Evolutionary conservation across 805 yeast species (phyloP).

Genomic region (Saccharomycopsis javanensis): DNA sequence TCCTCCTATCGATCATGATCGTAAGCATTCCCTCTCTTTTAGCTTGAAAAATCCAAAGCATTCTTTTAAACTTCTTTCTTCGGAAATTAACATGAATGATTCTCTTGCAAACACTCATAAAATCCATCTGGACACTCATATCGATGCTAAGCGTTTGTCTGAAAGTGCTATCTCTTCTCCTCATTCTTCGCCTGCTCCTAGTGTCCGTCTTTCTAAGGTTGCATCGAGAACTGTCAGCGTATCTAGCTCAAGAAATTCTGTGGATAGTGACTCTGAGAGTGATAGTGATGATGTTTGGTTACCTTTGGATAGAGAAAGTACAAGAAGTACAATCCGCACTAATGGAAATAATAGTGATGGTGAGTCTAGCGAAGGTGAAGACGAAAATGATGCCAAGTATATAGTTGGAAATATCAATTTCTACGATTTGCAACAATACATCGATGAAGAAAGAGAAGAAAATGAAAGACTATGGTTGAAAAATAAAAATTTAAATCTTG

Average conservation of each 20-base stretch:
- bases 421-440: constrained; percentile 79
- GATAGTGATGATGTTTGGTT: constrained; percentile 6
- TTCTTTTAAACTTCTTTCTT: background rate
- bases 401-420: constrained; percentile 75
- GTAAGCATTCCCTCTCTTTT: background rate
- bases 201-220: background rate
- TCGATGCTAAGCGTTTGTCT: background rate
- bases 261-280: background rate
- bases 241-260: background rate
- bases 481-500: background rate
- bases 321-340: background rate
- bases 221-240: background rate
- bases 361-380: constrained; percentile 86
- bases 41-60: constrained; percentile 1
- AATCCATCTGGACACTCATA: background rate
- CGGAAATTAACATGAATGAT: background rate
- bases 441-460: constrained; percentile 49
- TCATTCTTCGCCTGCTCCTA: background rate
- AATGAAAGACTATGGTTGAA: constrained; percentile 27
- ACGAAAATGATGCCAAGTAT: constrained; percentile 67
- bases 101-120: background rate
- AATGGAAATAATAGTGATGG: constrained; percentile 31
- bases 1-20: background rate
- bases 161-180: background rate
- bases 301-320: constrained; percentile 3